These are phyloP conservation scores for Knoxdaviesia proteae DNA, from an alignment of 2,329 filamentous ascomycete genomes.

Conservation along the genomic window DNA sequence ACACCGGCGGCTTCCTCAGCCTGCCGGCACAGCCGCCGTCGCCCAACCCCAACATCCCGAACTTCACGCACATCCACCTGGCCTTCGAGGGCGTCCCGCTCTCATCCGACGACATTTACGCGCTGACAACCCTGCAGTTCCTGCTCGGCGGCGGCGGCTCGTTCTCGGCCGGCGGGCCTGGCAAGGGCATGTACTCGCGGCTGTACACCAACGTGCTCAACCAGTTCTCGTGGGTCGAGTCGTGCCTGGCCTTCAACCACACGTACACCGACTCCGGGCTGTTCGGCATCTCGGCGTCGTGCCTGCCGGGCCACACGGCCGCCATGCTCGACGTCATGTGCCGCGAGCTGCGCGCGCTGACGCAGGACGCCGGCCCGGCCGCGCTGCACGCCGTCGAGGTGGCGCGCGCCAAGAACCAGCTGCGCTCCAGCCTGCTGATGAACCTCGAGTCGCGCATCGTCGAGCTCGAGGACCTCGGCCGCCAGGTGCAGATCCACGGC, in stretches of 20 bases:
- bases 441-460: slow-evolving; percentile 96
- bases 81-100: slow-evolving; percentile 92
- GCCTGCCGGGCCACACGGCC: slow-evolving; percentile 55
- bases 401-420: slow-evolving; percentile 86
- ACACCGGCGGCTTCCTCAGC: slow-evolving; percentile 84
- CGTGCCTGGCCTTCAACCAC: slow-evolving; percentile 90
- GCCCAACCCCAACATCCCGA: slow-evolving; percentile 53
- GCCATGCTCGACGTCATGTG: slow-evolving; percentile 93
- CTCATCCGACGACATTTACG: slow-evolving; percentile 80
- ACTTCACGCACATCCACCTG: slow-evolving; percentile 81
- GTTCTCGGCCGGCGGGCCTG: slow-evolving; percentile 88
- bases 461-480: slow-evolving; percentile 82
- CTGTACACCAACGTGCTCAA: slow-evolving; percentile 96
- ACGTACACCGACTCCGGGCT: slow-evolving; percentile 89
- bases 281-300: slow-evolving; percentile 81
- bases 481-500: slow-evolving; percentile 93
- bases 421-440: slow-evolving; percentile 79
- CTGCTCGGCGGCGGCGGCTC: slow-evolving; percentile 90
- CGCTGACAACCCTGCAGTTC: slow-evolving; percentile 83
- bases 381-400: slow-evolving; percentile 61
- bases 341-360: slow-evolving; percentile 62
- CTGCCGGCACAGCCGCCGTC: slow-evolving; percentile 65
- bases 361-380: slow-evolving; percentile 52
- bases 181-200: slow-evolving; percentile 97
- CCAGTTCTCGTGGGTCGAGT: slow-evolving; percentile 94